Conservation (phyloP, 192 early-diverging fungal species). For the Coemansia sp. region DNA sequence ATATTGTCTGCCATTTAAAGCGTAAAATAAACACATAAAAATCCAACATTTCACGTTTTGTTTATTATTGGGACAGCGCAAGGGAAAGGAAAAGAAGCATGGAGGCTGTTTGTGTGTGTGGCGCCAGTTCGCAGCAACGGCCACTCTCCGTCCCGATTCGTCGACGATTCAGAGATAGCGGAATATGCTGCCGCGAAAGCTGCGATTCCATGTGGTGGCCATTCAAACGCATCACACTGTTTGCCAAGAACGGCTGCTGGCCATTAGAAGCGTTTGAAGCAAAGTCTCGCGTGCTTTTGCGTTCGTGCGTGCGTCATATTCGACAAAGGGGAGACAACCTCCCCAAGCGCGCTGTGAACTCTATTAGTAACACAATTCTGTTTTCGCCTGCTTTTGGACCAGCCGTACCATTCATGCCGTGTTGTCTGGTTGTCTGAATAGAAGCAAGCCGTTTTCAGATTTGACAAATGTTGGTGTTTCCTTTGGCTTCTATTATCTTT, state of each 20-base stretch:
- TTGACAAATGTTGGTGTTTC: too few relatives aligned
- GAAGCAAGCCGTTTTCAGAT: neutral
- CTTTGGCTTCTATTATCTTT: too few relatives aligned
- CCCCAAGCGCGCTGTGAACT: neutral
- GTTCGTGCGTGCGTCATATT: constrained; percentile 3
- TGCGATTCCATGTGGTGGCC: neutral
- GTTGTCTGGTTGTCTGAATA: neutral
- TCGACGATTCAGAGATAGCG: constrained; percentile 2
- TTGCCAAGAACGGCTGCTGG: too few relatives aligned
- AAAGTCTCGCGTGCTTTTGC: constrained; percentile 1
- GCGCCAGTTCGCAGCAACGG: neutral
- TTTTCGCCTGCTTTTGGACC: too few relatives aligned
- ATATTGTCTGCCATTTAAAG: neutral
- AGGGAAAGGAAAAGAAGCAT: too few relatives aligned
- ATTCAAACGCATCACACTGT: too few relatives aligned
- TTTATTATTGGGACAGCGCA: too few relatives aligned
- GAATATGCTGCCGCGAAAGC: neutral
- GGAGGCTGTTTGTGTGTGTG: neutral
- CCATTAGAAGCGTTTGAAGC: too few relatives aligned
- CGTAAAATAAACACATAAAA: neutral
- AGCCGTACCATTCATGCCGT: too few relatives aligned
- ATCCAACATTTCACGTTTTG: neutral
- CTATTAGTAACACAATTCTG: neutral
- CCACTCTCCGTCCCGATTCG: neutral
- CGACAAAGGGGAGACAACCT: neutral